Percentiles rank a stretch among this genome's conserved stretches.
Conservation (phyloP, 139 green algal species). For the Chlorella sp. region DNA sequence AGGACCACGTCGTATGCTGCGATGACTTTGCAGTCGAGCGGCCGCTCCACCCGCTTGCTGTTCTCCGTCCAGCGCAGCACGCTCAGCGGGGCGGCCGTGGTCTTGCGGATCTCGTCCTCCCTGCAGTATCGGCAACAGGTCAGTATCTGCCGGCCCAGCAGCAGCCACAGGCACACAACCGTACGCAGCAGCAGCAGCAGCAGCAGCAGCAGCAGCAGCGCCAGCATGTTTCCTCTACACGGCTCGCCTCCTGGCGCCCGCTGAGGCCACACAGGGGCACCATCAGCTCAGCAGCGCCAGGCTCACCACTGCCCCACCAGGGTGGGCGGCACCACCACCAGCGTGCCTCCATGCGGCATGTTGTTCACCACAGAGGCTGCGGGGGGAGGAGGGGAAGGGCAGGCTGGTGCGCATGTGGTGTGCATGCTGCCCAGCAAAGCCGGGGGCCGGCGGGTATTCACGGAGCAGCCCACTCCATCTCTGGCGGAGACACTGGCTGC, state of each 20-base stretch:
- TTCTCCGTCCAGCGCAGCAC: neutral
- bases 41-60: neutral
- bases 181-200: no score
- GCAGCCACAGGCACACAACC: no score
- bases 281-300: neutral
- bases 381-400: neutral
- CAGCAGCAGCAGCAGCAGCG: no score
- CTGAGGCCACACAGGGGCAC: neutral
- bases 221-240: no score
- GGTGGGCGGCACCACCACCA: constrained; percentile 32
- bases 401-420: no score
- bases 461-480: no score
- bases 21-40: neutral
- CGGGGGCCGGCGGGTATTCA: no score
- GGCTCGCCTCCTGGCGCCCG: no score
- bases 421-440: no score
- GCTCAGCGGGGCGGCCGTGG: neutral
- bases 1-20: constrained; percentile 8
- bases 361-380: constrained; percentile 33
- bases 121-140: neutral
- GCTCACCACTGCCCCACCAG: constrained; percentile 36
- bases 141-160: no score
- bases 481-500: no score
- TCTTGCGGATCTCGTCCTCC: constrained; percentile 15
- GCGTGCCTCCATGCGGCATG: constrained; percentile 34